phyloP scores from a whole-genome alignment of 148 eudicot species.

The Rhododendron henanense region DNA sequence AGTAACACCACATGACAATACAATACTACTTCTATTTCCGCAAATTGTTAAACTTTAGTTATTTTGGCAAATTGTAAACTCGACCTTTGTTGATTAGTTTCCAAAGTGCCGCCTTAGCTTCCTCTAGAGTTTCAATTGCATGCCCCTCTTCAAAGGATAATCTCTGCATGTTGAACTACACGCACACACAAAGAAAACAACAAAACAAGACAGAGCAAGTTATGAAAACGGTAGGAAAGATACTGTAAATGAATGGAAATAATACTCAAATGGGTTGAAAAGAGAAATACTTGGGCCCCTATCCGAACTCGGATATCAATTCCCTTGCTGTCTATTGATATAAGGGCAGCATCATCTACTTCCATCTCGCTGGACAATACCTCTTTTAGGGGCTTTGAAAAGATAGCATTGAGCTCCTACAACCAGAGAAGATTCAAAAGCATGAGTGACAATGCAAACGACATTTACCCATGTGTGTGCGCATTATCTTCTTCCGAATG shows the following conservation, averaged over 20 bases:
- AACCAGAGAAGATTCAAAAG: neutral
- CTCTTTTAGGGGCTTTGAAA: conserved; percentile 88
- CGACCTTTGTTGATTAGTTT: conserved; percentile 60
- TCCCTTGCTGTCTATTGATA: conserved; percentile 95
- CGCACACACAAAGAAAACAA: neutral
- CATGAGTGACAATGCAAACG: neutral
- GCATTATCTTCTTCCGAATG: neutral
- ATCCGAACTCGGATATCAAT: conserved; percentile 91
- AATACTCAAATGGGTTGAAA: neutral
- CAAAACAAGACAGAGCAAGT: neutral
- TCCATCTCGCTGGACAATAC: conserved; percentile 68
- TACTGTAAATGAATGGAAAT: neutral
- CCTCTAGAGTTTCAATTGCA: conserved; percentile 80
- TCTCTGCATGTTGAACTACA: conserved; percentile 90
- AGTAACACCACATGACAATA: neutral
- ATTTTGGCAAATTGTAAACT: conserved; percentile 57
- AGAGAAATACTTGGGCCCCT: conserved; percentile 77
- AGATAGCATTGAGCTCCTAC: conserved; percentile 87
- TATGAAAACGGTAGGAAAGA: neutral
- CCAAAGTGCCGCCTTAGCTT: conserved; percentile 83
- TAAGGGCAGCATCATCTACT: conserved; percentile 93
- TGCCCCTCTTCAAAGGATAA: conserved; percentile 75
- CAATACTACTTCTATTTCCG: neutral
- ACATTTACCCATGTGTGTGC: neutral
- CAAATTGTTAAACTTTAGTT: neutral